Base-by-base conservation (phyloP, 257 asterid species). In the Buddleja alternifolia region DNA sequence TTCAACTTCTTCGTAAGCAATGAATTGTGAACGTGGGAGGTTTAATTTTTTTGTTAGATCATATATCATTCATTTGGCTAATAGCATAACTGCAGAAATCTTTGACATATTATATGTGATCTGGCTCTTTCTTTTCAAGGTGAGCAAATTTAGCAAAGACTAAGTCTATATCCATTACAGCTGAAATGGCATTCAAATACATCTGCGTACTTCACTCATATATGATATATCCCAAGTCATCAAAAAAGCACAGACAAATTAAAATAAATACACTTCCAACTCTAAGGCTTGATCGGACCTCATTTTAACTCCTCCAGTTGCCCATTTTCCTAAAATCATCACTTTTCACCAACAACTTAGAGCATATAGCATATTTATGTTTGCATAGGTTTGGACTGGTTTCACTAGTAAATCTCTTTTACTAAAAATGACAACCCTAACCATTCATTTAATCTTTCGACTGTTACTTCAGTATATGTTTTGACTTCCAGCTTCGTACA, bases 131-230 rank as follows among this genome's bases (percentile, higher is more conserved):
- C 25, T 23, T 41, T 17, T n/a, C 45, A 32, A 25, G 44, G 29
- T 25, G 24, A 42, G 25, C 8, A 62, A 12, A 10, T 45, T 34
- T 34, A 60, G 57, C 32, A 60, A 16, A 60, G 6, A 51, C 41
- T 1, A 29, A 39, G 7, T 24, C 48, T 47, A 51, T 21, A 41
- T 55, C 60, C 17, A 16, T 40, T 36, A 47, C 23, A 15, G 63
- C 46, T 59, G 51, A 16, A 42, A 40, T 10, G 52, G 16, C 48
- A 34, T 47, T 60, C 61, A 47, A 32, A 40, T 40, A 44, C 11
- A 10, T 53, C 41, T 48, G 39, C 39, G 47, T 68, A 68, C 29
- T 68, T 48, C 51, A 54, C 40, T 25, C 0, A 8, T 47, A 17
- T 5, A 45, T 55, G 4, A 7, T 20, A n/a, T n/a, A n/a, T n/a